A percentile compares a stretch with the other conserved stretches of the same genome.
phyloP scores from a whole-genome alignment of 2,329 filamentous ascomycete genomes.

The Ceratocystis destructans region DNA sequence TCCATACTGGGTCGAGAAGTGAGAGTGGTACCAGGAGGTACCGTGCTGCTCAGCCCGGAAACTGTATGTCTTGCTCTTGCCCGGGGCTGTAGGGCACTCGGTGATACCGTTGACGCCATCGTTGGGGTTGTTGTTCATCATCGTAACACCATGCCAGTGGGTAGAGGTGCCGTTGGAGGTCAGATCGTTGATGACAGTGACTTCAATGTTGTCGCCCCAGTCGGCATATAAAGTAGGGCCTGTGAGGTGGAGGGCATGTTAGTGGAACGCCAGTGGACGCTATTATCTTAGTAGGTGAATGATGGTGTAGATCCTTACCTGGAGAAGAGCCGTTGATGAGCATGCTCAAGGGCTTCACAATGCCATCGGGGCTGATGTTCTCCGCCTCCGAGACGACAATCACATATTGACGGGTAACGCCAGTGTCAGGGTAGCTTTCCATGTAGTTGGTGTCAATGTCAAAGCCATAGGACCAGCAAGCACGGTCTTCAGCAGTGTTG shows the following conservation, averaged over 20 bases:
- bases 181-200: conserved; percentile 54
- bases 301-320: conserved; percentile 15
- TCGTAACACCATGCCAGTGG: conserved; percentile 38
- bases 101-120: conserved; percentile 35
- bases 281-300: not conserved
- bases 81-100: conserved; percentile 31
- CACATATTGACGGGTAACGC: conserved; percentile 21
- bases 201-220: conserved; percentile 39
- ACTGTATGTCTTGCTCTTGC: conserved; percentile 26
- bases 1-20: conserved; percentile 45
- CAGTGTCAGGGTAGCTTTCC: conserved; percentile 26
- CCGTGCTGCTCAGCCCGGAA: conserved; percentile 31
- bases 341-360: conserved; percentile 21
- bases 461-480: conserved; percentile 24
- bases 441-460: conserved; percentile 24
- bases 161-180: conserved; percentile 33
- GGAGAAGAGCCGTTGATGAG: conserved; percentile 22
- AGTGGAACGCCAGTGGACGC: not conserved
- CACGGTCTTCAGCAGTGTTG: conserved; percentile 22
- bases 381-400: conserved; percentile 20
- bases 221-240: conserved; percentile 23
- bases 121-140: conserved; percentile 32
- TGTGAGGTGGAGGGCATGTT: conserved; percentile 2
- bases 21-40: conserved; percentile 34
- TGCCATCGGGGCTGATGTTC: conserved; percentile 19